These are phyloP conservation scores for Xylaria sp. DNA, from an alignment of 2,329 filamentous ascomycete genomes.

Conservation along the genomic window DNA sequence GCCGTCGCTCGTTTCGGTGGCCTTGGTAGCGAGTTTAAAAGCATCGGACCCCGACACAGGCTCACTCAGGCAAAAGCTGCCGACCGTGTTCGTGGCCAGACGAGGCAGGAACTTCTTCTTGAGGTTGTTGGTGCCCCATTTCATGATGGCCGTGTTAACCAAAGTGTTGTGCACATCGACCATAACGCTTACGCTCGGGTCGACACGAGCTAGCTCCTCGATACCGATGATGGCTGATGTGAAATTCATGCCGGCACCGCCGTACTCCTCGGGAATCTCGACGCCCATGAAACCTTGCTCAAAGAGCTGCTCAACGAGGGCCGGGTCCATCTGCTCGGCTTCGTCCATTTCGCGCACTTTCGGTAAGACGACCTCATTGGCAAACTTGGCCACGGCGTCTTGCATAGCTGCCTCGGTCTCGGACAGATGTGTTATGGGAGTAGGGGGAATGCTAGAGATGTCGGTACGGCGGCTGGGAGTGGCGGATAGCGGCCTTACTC, in stretches of 20 bases:
- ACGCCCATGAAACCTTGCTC: conserved; percentile 98
- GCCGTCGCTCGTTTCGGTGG: conserved; percentile 82
- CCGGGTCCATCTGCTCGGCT: conserved; percentile 90
- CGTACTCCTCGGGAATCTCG: conserved; percentile 97
- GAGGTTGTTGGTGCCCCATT: conserved; percentile 79
- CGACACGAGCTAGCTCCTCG: conserved; percentile 92
- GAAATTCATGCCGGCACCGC: conserved; percentile 98
- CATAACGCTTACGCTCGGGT: conserved; percentile 94
- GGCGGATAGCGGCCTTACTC: conserved; percentile 64
- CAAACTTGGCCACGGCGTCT: conserved; percentile 91
- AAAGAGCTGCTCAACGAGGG: conserved; percentile 90
- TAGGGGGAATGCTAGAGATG: conserved; percentile 83
- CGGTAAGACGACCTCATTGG: conserved; percentile 86
- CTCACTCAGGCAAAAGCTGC: conserved; percentile 92
- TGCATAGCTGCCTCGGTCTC: conserved; percentile 91
- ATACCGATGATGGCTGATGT: conserved; percentile 95
- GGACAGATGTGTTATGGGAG: conserved; percentile 91
- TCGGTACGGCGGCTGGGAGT: conserved; percentile 69
- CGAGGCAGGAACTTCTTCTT: conserved; percentile 91
- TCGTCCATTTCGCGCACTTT: conserved; percentile 98
- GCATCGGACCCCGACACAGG: conserved; percentile 94
- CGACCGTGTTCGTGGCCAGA: conserved; percentile 89
- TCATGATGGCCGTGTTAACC: conserved; percentile 92
- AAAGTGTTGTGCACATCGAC: conserved; percentile 98
- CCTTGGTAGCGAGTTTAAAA: conserved; percentile 93